Percentiles rank a stretch among this genome's conserved stretches.
phyloP scores from a whole-genome alignment of 306 rosid genomes.

The Rosa lucieae region DNA sequence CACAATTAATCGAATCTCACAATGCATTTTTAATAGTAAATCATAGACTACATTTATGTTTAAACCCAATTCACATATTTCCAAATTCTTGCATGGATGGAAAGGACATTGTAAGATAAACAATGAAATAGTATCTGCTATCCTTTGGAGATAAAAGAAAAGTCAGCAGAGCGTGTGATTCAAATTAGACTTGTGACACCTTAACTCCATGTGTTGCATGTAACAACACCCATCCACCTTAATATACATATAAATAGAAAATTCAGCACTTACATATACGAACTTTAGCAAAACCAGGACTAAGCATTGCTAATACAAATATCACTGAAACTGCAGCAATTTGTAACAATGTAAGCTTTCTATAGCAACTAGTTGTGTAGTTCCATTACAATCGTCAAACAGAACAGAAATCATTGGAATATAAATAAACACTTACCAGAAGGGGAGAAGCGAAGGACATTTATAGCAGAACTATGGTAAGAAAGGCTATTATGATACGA shows the following conservation, averaged over 20 bases:
- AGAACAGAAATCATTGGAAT: neutral
- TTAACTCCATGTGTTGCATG: neutral
- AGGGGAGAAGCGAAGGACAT: slow-evolving; percentile 76
- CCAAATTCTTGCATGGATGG: neutral
- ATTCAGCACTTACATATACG: neutral
- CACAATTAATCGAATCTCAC: neutral
- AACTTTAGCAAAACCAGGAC: too few relatives aligned
- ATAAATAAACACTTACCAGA: slow-evolving; percentile 48
- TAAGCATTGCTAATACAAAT: too few relatives aligned
- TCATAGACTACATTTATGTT: neutral
- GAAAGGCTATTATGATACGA: slow-evolving; percentile 66
- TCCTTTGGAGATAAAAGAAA: neutral
- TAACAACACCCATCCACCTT: neutral
- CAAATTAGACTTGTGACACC: neutral
- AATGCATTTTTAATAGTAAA: neutral
- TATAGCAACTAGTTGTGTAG: neutral
- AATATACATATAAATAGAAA: neutral
- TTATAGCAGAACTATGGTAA: slow-evolving; percentile 77
- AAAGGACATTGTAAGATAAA: neutral
- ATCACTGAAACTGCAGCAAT: neutral
- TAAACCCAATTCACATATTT: neutral
- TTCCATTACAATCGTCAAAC: neutral
- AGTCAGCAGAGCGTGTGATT: neutral
- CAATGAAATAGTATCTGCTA: neutral
- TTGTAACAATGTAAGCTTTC: neutral